Base-by-base conservation (phyloP, 2,329 filamentous ascomycete genomes). In the Diaporthe vexans region DNA sequence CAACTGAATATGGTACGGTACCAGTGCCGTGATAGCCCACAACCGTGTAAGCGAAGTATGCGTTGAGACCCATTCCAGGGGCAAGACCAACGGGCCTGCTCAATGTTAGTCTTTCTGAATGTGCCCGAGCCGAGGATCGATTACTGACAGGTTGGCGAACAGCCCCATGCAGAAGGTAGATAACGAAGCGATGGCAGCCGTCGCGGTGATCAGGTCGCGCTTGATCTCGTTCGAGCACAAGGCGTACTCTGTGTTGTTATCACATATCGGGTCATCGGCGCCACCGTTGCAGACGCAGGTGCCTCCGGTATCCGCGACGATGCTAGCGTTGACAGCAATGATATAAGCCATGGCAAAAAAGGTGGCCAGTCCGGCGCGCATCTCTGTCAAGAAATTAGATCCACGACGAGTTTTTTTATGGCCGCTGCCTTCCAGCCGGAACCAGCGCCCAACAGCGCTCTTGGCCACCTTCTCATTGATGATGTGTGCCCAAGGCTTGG, bases 91-190 rank as follows among this genome's bases (percentile, higher is more conserved):
- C 91, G 1, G 93, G 92, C 75, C 83, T 85, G 46, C 7, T 26
- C 21, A 4, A 37, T 6, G 72, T 75, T 33, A 75, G 72, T 24
- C 4, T 8, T 21, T n/a, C 33, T 35, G 40, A 24, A n/a, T n/a
- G 17, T 48, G 43, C 21, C 40, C 21, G 17, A 6, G n/a, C 33
- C n/a, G n/a, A 46, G 13, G 67, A 43, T 13, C 4, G n/a, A 8
- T 26, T 37, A 84, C 87, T 78, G 79, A 88, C 87, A 96, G 86
- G 78, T 97, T 97, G 76, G 95, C 92, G 77, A 95, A 91, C 1
- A 96, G 83, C 26, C 95, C 95, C 93, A 97, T 95, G 83, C 88
- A 92, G 83, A 97, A 95, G n/a, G 91, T 93, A 4, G 93, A 90
- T 61, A 97, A 84, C 35, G 94, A 93, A 19, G 94, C 89, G 77